These are phyloP conservation scores for Artemisia argyi DNA, from an alignment of 129 eudicot genomes.

Conservation along the genomic window DNA sequence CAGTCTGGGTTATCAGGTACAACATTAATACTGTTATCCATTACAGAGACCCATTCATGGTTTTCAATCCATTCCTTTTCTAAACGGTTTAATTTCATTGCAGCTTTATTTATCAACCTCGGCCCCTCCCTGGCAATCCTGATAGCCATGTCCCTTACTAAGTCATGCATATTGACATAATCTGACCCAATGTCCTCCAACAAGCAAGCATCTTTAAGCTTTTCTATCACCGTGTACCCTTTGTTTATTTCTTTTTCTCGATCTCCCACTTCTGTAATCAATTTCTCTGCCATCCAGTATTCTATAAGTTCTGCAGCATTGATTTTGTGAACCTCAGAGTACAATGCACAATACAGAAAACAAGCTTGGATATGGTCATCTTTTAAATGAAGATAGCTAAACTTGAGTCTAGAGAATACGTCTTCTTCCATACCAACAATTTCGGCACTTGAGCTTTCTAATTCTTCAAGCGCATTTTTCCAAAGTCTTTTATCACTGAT, in stretches of 20 bases:
- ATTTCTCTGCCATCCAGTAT: slow-evolving; percentile 52
- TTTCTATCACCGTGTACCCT: slow-evolving; percentile 38
- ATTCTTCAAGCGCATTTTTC: slow-evolving; percentile 43
- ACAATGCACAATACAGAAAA: slow-evolving; percentile 47
- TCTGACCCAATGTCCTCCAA: slow-evolving; percentile 29
- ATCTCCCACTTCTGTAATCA: slow-evolving; percentile 35
- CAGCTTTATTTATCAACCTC: slow-evolving; percentile 33
- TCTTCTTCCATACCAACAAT: slow-evolving; percentile 39
- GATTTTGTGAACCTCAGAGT: slow-evolving; percentile 38
- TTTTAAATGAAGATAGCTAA: slow-evolving; percentile 40
- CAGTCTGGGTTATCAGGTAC: slow-evolving; percentile 34
- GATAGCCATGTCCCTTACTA: slow-evolving; percentile 43
- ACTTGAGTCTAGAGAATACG: slow-evolving; percentile 40
- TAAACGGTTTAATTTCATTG: slow-evolving; percentile 23
- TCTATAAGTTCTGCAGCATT: slow-evolving; percentile 41
- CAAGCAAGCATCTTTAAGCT: slow-evolving; percentile 48
- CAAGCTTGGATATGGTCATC: slow-evolving; percentile 29
- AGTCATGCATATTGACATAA: slow-evolving; percentile 42
- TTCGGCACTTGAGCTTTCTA: slow-evolving; percentile 30
- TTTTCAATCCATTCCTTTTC: slow-evolving; percentile 37
- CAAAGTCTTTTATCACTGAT: slow-evolving; percentile 29
- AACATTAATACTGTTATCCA: slow-evolving; percentile 32
- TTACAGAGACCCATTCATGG: slow-evolving; percentile 32
- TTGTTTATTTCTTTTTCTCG: slow-evolving; percentile 37
- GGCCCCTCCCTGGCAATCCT: slow-evolving; percentile 35